Base-by-base conservation (phyloP, 495 filamentous ascomycete genomes). In the Podospora tetraspora region DNA sequence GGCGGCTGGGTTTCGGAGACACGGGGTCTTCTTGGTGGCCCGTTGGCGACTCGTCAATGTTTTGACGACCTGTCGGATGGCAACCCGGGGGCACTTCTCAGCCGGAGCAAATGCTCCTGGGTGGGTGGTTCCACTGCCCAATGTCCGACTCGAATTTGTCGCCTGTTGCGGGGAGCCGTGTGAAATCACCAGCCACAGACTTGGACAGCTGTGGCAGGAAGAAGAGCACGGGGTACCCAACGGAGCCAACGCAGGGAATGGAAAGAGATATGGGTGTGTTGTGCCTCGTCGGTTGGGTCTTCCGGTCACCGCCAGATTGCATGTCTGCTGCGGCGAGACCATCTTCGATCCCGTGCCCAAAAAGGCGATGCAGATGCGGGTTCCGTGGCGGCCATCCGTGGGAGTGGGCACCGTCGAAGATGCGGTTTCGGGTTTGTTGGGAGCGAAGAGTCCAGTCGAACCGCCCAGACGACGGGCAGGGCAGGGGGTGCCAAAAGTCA, bases 331-430 rank as follows among this genome's bases (percentile, higher is more conserved):
- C 57, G 24, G 23, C 19, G 25, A 32, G 22, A 10, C 4, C 32
- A 56, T 43, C 19, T 27, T 66, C 65, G 65, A 66, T 66, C 65
- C 57, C 65, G n/a, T 27, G 58, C 30, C 65, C 23, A 58, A 66
- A 66, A 66, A 0, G 30, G 65, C 65, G 65, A 66, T 66, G 58
- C 52, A 32, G 12, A 52, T n/a, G 43, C 43, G 43, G 32, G 32
- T 13, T 27, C 4, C 27, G 6, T 34, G 32, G 10, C 32, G 32
- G 11, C 32, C 32, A 13, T 34, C 3, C 3, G 11, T 10, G 32
- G 43, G 43, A 52, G 43, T 52, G 43, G 24, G 64, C 29, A 43
- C 30, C 43, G 63, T 6, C 1, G 12, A 29, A 43, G 11, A 66
- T 60, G 67, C 43, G 13, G 5, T 60, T 34, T 66, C 29, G 37